Base-by-base conservation (phyloP, 225 moss, liverwort and hornwort genomes). In the Physcomitrium patens region DNA sequence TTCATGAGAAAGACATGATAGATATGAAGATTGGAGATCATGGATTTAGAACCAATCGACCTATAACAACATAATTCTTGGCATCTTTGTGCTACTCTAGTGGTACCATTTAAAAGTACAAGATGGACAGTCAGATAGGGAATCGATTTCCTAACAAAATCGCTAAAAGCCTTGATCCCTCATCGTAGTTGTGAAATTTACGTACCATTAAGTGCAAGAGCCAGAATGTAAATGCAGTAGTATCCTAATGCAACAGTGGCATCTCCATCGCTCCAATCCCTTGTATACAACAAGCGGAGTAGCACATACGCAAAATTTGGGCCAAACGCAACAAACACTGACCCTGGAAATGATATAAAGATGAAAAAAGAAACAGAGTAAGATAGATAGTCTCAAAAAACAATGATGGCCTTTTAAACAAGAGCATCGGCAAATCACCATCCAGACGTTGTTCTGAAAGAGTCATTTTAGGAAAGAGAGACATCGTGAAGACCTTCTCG, bases 201-300 rank as follows among this genome's bases (percentile, higher is more conserved):
- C 76, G 23, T 79, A 95, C 99, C 99, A 75, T 99, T 99, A 0
- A 99, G 60, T 28, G 99, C 90, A 61, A 99, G 85, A 70, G 89
- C 89, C 69, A 99, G 82, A 41, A 99, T 86, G 64, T 92, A 99
- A 11, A 95, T 22, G 77, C 99, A 99, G 60, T 95, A 99, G 78
- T 86, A 91, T 79, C 93, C 99, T 76, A 99, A 76, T 42, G 93
- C 99, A 50, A 75, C 69, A 45, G 99, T 86, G 57, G 99, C 99
- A 83, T 95, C 95, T 43, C 93, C 93, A 64, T 94, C 95, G 81
- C 95, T 93, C 99, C 93, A 95, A 50, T 86, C 83, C 76, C 80
- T 84, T 64, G 81, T 78, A 74, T 92, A 99, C 31, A 99, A 73
- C 60, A 89, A 64, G 57, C 95, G 93, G 62, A 99, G 84, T 66